Evolutionary conservation across 495 filamentous ascomycete species (phyloP), one percentile per base, ranked within the genome.

Genomic region (Hypoxylon intermedium): DNA sequence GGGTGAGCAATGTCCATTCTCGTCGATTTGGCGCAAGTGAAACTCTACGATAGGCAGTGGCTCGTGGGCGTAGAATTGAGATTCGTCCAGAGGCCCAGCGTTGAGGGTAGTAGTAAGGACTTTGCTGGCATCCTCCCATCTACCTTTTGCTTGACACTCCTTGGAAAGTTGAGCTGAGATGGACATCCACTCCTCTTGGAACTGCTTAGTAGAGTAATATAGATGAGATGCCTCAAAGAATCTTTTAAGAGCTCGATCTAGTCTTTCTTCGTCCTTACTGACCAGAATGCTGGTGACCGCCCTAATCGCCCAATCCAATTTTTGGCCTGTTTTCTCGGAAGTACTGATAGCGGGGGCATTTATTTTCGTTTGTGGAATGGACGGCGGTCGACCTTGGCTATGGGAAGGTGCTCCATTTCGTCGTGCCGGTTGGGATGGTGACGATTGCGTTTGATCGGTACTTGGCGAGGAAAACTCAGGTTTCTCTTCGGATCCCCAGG

Each of bases 101-200:
- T 19, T 21, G 15, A 72, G 20, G 1, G 79, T 54, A 15, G 33
- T n/a, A 11, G 31, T 11, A 1, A 80, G 55, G 5, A 83, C 48
- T 15, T 57, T 60, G 6, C 43, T 63, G 0, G 75, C 74, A 16
- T 70, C 67, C 0, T 74, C 71, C 21, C 69, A 65, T 26, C 58
- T 64, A 1, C 51, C 65, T 23, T 57, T 3, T 13, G 62, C 58
- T 41, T 64, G 64, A 28, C 69, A 82, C 13, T 68, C 61, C 15
- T 63, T 69, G 13, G 69, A 75, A n/a, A 83, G 65, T 41, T 62
- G 37, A n/a, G 62, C 63, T 1, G 74, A 73, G 16, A 73, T 61
- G 30, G 72, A 52, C 13, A 77, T 41, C 72, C 74, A 75, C 7
- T 51, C 31, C 2, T 56, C 52, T 21, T 63, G 49, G 3, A 41